Base-by-base conservation (phyloP, 345 rosid genomes). In the Aquilaria malaccensis region DNA sequence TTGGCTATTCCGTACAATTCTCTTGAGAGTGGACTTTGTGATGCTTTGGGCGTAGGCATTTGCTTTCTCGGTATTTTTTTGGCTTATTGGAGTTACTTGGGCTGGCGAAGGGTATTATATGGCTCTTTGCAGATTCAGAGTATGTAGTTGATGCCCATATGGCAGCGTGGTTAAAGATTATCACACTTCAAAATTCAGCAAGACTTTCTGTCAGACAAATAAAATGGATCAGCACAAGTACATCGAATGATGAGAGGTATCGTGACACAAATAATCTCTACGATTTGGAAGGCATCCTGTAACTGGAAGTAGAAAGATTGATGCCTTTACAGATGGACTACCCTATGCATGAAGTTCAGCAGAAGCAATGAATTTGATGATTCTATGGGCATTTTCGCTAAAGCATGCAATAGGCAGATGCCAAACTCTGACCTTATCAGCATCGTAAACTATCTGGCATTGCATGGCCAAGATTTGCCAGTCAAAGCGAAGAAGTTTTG, bases 341-440 rank as follows among this genome's bases (percentile, higher is more conserved):
- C 96, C 30, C 70, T 94, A 70, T 89, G 89, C 41, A 60, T 90
- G 76, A 90, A 87, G 81, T 97, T 87, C 79, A 75, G 69, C 62
- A 66, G 60, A 63, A 70, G 72, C 51, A 72, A 63, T 29, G 46
- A 69, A 63, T 73, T 75, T n/a, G 87, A 83, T 68, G 92, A 87
- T 70, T 77, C 81, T 43, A 70, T 90, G 49, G 72, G 68, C 53
- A 80, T 87, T 65, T 83, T 68, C 67, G 90, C 97, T 13, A 92
- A 87, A 78, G 95, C 92, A 55, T 85, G 95, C 22, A 87, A 90
- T 70, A 92, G 95, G 50, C 95, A 85, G 77, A 90, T 90, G 97
- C 95, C 95, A 68, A 90, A 90, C 67, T 85, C 87, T 32, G 95
- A 90, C 65, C 87, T 90, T 62, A 79, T 90, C 70, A 90, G 85